Percentiles rank a stretch among this genome's conserved stretches.
phyloP scores from a whole-genome alignment of 2,329 filamentous ascomycete species.

The Tricladium varicosporioides region DNA sequence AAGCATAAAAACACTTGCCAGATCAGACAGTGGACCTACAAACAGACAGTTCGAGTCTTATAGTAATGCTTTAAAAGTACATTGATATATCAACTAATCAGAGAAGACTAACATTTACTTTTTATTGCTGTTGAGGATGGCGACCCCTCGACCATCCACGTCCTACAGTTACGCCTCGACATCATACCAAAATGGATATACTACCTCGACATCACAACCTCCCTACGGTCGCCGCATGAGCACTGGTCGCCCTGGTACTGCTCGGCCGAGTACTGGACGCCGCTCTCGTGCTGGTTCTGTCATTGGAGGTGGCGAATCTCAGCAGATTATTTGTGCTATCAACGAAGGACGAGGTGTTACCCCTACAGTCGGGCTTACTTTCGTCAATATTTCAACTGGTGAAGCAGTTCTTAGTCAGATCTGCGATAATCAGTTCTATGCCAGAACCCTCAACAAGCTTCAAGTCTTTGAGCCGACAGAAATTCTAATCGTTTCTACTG shows the following conservation, averaged over 20 bases:
- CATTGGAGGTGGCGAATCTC: conserved; percentile 47
- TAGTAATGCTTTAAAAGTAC: no score
- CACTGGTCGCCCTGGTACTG: conserved; percentile 28
- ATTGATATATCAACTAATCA: conserved; percentile 19
- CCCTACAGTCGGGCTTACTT: conserved; percentile 80
- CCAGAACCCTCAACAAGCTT: conserved; percentile 83
- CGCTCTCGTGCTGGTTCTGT: conserved; percentile 30
- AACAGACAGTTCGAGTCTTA: no score
- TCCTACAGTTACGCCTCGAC: conserved; percentile 27
- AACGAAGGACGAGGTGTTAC: conserved; percentile 85
- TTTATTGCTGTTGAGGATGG: conserved; percentile 9
- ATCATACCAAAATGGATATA: conserved; percentile 28
- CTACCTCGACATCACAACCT: conserved; percentile 29
- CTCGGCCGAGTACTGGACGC: conserved; percentile 29
- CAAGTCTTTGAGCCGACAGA: conserved; percentile 75
- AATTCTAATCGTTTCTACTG: conserved; percentile 73
- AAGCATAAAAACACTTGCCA: not conserved
- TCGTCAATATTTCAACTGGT: conserved; percentile 81
- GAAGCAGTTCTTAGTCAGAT: conserved; percentile 88
- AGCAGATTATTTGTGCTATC: conserved; percentile 83
- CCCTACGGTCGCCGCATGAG: conserved; percentile 22
- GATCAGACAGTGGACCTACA: no score
- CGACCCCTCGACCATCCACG: conserved; percentile 24
- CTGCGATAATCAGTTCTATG: conserved; percentile 88
- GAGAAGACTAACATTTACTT: not conserved